Conservation (phyloP, 495 filamentous ascomycete genomes). For the Penicillium coffeae region DNA sequence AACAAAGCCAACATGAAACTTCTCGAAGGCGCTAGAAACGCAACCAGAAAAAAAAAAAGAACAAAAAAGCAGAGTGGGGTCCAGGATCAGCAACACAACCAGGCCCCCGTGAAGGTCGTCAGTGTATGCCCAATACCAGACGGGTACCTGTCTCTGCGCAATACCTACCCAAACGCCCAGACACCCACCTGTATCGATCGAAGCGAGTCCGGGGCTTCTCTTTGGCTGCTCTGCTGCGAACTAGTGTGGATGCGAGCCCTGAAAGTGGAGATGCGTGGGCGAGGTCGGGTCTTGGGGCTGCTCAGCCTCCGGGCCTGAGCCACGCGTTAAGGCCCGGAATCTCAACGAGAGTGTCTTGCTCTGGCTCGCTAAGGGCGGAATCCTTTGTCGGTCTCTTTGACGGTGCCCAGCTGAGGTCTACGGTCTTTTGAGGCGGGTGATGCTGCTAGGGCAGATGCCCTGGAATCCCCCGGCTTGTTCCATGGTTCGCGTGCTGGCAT, state of each 20-base stretch:
- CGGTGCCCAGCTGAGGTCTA: too few relatives aligned
- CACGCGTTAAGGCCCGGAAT: slow-evolving; percentile 2
- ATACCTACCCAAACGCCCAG: not conserved
- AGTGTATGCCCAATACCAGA: slow-evolving; percentile 18
- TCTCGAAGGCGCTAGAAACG: slow-evolving; percentile 13
- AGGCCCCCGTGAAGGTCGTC: too few relatives aligned
- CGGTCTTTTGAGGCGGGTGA: too few relatives aligned
- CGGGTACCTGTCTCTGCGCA: not conserved
- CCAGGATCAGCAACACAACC: slow-evolving; percentile 2
- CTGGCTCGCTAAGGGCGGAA: too few relatives aligned
- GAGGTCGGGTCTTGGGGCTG: slow-evolving; percentile 9
- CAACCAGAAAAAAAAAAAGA: slow-evolving; percentile 1
- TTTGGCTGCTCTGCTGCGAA: slow-evolving; percentile 20
- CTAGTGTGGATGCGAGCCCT: slow-evolving; percentile 31
- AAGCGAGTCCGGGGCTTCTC: slow-evolving; percentile 19
- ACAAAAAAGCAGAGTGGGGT: slow-evolving; percentile 12
- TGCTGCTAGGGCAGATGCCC: slow-evolving; percentile 5
- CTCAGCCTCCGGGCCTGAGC: slow-evolving; percentile 24
- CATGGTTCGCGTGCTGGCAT: slow-evolving; percentile 16
- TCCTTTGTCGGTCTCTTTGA: too few relatives aligned
- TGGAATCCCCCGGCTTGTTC: slow-evolving; percentile 9
- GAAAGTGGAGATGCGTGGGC: slow-evolving; percentile 21
- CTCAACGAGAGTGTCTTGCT: too few relatives aligned
- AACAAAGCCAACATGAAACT: slow-evolving; percentile 6
- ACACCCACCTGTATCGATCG: slow-evolving; percentile 19